Evolutionary conservation across 164 flowering plant genomes (phyloP).

Genomic region (Paratinospora sagittata): DNA sequence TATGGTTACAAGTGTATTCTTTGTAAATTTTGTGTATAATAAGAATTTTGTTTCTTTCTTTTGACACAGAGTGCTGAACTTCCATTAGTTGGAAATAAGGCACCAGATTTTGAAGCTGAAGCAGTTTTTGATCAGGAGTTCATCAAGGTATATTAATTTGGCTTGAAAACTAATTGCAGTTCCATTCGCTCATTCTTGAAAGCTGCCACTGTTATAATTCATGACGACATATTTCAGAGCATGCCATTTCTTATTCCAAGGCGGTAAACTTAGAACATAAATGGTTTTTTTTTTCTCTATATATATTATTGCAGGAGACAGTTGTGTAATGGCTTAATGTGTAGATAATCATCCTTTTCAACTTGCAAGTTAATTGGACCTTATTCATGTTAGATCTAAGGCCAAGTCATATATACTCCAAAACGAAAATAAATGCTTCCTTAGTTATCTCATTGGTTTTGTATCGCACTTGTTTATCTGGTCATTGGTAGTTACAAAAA

Average conservation of each 20-base stretch:
- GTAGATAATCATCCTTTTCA: neutral
- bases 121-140: slow-evolving; percentile 99
- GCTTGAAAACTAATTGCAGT: neutral
- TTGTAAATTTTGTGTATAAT: neutral
- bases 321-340: too few relatives aligned
- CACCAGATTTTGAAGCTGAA: slow-evolving; percentile 98
- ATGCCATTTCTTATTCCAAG: neutral
- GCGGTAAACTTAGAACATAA: neutral
- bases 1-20: neutral
- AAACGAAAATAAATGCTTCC: neutral
- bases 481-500: neutral
- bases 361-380: neutral
- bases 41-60: neutral
- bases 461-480: neutral
- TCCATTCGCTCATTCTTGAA: neutral
- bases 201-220: neutral
- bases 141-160: slow-evolving; percentile 51
- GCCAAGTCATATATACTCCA: neutral
- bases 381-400: neutral
- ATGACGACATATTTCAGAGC: neutral
- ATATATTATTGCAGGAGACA: neutral
- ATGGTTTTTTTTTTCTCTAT: neutral
- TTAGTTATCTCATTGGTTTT: neutral
- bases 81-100: slow-evolving; percentile 87
- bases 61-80: slow-evolving; percentile 37